A percentile compares a stretch with the other conserved stretches of the same genome.
Evolutionary conservation across 2,329 filamentous ascomycete genomes (phyloP).

Genomic region (Tricladium varicosporioides): DNA sequence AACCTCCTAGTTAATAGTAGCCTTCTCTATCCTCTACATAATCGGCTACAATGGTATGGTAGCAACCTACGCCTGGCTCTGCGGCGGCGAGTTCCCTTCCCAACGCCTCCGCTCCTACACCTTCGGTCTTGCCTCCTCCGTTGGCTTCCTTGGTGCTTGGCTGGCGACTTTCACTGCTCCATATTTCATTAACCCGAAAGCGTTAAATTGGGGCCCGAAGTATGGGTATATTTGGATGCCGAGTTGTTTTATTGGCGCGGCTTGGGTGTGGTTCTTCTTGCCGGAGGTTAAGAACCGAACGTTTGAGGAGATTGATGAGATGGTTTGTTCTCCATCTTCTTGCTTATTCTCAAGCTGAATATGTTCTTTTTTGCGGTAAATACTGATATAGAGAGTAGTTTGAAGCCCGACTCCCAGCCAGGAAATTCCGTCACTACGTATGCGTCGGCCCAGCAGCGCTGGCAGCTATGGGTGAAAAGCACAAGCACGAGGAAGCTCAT

Average conservation of each 20-base stretch:
- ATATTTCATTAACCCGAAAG: constrained; percentile 56
- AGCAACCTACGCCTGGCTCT: constrained; percentile 55
- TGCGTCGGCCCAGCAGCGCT: too few relatives aligned
- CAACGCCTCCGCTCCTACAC: constrained; percentile 56
- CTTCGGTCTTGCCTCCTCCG: constrained; percentile 52
- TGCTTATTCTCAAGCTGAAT: neutral
- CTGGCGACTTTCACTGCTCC: constrained; percentile 54
- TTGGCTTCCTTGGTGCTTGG: constrained; percentile 53
- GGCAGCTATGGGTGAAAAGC: too few relatives aligned
- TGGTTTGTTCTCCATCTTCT: neutral
- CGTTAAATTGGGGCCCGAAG: constrained; percentile 49
- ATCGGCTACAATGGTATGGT: constrained; percentile 26
- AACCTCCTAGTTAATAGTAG: constrained; percentile 43
- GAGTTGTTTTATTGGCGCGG: neutral
- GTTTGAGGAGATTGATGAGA: neutral
- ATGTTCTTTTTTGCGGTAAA: neutral
- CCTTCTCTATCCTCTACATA: constrained; percentile 38
- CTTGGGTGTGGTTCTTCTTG: neutral
- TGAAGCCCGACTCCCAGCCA: neutral
- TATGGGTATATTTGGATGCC: neutral
- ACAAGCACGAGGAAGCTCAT: too few relatives aligned
- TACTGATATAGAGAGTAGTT: neutral
- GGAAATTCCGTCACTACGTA: neutral
- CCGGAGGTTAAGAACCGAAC: neutral
- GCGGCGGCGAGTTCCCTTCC: constrained; percentile 55